Percentiles rank a stretch among this genome's conserved stretches.
These are phyloP conservation scores for Combretum micranthum DNA, from an alignment of 345 rosid genomes.

Conservation along the genomic window DNA sequence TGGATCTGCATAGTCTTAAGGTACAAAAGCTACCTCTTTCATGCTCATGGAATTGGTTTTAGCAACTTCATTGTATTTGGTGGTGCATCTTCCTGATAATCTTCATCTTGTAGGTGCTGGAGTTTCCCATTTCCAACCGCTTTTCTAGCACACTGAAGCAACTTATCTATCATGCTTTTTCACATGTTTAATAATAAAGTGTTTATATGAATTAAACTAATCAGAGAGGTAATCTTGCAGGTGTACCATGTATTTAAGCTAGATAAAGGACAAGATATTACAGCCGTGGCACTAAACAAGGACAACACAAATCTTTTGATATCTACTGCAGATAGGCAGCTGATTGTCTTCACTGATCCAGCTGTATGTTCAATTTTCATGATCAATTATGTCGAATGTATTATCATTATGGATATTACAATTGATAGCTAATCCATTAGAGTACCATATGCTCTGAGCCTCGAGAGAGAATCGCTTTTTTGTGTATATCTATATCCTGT, in stretches of 20 bases:
- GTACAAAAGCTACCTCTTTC: conserved; percentile 21
- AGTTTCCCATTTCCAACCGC: too few species aligned
- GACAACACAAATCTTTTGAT: conserved; percentile 90
- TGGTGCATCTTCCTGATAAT: too few species aligned
- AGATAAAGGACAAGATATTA: conserved; percentile 68
- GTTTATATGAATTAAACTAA: not conserved
- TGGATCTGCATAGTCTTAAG: conserved; percentile 71
- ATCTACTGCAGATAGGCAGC: conserved; percentile 83
- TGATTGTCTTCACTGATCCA: conserved; percentile 91
- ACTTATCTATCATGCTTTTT: not conserved
- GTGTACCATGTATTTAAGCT: conserved; percentile 69
- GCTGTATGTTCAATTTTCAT: conserved; percentile 50
- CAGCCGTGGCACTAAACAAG: conserved; percentile 66
- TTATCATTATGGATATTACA: too few species aligned
- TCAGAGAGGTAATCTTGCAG: conserved; percentile 29
- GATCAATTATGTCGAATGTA: not conserved
- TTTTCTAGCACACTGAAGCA: not conserved
- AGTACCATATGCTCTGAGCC: not conserved
- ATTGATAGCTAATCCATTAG: too few species aligned
- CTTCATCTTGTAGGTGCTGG: too few species aligned
- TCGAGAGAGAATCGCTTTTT: not conserved
- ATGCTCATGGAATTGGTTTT: too few species aligned
- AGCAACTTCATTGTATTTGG: too few species aligned
- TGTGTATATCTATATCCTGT: not conserved
- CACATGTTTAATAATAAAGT: not conserved